phyloP scores from a whole-genome alignment of 2,329 filamentous ascomycete genomes.

The Trichoderma atroviride region DNA sequence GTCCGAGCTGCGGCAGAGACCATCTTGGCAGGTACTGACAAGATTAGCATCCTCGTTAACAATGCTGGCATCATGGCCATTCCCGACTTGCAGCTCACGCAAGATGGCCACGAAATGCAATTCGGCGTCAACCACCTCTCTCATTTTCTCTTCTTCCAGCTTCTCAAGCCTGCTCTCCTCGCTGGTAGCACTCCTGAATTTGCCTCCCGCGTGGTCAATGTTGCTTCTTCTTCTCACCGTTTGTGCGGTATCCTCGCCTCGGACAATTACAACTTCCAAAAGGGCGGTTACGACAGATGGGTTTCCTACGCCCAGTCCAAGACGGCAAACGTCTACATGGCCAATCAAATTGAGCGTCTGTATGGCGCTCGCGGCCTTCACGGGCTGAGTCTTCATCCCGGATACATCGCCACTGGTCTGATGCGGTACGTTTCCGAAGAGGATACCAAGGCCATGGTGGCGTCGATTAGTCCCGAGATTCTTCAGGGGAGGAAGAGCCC shows the following conservation, averaged over 20 bases:
- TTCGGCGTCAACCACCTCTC: conserved; percentile 36
- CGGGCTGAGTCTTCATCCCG: conserved; percentile 45
- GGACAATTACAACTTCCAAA: conserved; percentile 31
- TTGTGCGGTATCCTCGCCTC: not conserved
- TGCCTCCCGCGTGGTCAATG: conserved; percentile 11
- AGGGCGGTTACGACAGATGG: conserved; percentile 35
- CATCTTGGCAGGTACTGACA: conserved; percentile 36
- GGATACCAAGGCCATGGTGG: not conserved
- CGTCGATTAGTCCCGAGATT: not conserved
- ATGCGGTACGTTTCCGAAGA: conserved; percentile 9
- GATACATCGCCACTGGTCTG: conserved; percentile 39
- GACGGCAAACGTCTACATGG: conserved; percentile 52
- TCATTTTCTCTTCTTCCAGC: conserved; percentile 38
- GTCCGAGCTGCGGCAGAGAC: conserved; percentile 36
- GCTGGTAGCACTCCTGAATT: conserved; percentile 10
- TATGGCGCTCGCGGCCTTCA: conserved; percentile 49
- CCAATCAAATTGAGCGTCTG: conserved; percentile 52
- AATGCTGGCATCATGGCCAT: conserved; percentile 48
- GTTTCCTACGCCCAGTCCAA: conserved; percentile 52
- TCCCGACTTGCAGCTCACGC: conserved; percentile 30
- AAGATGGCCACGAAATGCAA: conserved; percentile 33
- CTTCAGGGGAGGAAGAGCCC: not conserved
- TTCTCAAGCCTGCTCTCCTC: conserved; percentile 18
- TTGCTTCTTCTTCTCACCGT: conserved; percentile 18
- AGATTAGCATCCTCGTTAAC: conserved; percentile 46